phyloP scores from a whole-genome alignment of 1,139 yeast species.

The Sugiyamaella japonica region DNA sequence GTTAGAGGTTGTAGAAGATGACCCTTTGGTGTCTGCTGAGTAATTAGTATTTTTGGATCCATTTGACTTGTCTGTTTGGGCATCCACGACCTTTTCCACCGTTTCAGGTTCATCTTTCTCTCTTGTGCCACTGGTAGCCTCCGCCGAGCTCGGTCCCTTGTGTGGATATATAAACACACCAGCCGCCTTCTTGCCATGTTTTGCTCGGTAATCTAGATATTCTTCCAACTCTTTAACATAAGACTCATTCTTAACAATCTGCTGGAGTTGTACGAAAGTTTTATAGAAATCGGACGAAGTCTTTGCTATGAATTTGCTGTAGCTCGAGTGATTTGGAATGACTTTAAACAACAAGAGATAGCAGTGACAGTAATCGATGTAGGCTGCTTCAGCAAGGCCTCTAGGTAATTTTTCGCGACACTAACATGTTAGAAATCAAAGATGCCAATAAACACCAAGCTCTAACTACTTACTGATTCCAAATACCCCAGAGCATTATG shows the following conservation, averaged over 20 bases:
- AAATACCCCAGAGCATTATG: constrained; percentile 32
- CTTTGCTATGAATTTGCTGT: constrained; percentile 22
- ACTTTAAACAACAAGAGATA: constrained; percentile 26
- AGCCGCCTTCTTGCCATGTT: constrained; percentile 13
- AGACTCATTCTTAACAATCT: constrained; percentile 25
- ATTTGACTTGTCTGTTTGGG: background rate
- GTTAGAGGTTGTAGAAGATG: background rate
- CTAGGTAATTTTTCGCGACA: constrained; percentile 27
- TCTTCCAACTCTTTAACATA: constrained; percentile 24
- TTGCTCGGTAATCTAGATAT: constrained; percentile 24
- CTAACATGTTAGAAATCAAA: constrained; percentile 13
- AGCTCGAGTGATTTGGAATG: constrained; percentile 31
- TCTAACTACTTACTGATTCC: constrained; percentile 27
- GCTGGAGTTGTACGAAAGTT: constrained; percentile 27
- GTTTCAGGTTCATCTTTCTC: background rate
- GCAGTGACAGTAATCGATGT: constrained; percentile 31
- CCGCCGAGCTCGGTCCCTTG: background rate
- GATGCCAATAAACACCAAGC: background rate
- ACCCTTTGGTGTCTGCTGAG: background rate
- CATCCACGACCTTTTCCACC: background rate
- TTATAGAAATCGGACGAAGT: constrained; percentile 28
- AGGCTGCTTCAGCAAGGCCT: constrained; percentile 32
- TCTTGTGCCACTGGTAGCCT: background rate
- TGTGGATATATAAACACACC: constrained; percentile 6
- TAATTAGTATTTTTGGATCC: background rate